A percentile compares a stretch with the other conserved stretches of the same genome.
Conservation (phyloP, 2,329 filamentous ascomycete genomes). For the Rhexocercosporidium sp. region DNA sequence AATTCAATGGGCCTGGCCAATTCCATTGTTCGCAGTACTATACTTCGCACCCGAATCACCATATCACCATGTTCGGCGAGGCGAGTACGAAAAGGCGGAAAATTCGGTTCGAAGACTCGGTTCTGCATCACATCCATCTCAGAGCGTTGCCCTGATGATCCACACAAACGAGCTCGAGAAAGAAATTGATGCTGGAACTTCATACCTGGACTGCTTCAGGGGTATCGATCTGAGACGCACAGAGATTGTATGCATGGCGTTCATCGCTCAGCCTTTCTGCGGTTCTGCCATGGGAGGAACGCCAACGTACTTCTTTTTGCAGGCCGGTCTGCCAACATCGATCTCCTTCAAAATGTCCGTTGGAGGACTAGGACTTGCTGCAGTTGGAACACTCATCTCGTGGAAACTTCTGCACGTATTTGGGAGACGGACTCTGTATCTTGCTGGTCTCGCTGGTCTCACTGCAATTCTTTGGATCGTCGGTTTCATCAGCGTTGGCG, state of each 20-base stretch:
- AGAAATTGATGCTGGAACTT: conserved; percentile 47
- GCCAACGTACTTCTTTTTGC: conserved; percentile 63
- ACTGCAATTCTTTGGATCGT: conserved; percentile 51
- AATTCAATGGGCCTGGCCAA: conserved; percentile 47
- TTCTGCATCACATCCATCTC: conserved; percentile 33
- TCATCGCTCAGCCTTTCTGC: conserved; percentile 50
- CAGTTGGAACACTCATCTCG: conserved; percentile 54
- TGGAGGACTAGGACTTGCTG: conserved; percentile 51
- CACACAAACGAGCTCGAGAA: conserved; percentile 16
- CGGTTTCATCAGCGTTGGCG: conserved; percentile 40
- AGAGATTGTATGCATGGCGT: conserved; percentile 51
- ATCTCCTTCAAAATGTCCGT: conserved; percentile 59
- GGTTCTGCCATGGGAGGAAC: conserved; percentile 68
- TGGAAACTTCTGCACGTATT: conserved; percentile 53
- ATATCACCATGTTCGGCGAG: conserved; percentile 37
- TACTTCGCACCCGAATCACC: conserved; percentile 44
- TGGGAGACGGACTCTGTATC: conserved; percentile 55
- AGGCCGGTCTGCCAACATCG: conserved; percentile 54
- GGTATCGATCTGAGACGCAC: conserved; percentile 36
- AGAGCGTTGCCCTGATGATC: conserved; percentile 11
- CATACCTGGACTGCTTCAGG: conserved; percentile 38
- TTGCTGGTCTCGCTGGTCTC: conserved; percentile 52
- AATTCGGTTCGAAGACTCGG: background rate
- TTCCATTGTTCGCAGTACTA: conserved; percentile 36
- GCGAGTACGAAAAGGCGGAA: conserved; percentile 37